Evolutionary conservation across 129 eudicot species (phyloP).

Genomic region (Dittrichia graveolens): DNA sequence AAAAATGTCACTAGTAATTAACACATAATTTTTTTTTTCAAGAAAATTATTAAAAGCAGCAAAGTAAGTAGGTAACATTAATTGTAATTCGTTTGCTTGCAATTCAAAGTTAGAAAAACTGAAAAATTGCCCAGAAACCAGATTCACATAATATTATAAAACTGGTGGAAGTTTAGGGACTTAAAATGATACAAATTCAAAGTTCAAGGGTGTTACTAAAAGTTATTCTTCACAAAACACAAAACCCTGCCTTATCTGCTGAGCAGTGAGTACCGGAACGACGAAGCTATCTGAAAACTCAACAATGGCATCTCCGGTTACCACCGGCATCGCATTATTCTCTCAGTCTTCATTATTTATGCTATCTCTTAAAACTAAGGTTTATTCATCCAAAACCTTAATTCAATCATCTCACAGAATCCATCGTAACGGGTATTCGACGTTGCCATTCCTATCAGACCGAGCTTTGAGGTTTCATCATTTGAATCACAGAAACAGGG

Average conservation of each 20-base stretch:
- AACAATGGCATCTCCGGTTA: conserved; percentile 34
- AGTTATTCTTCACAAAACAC: background rate
- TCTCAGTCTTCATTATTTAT: conserved; percentile 32
- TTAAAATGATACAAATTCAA: background rate
- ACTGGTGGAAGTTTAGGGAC: background rate
- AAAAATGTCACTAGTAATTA: no score
- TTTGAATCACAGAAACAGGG: background rate
- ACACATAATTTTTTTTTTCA: no score
- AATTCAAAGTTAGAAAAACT: no score
- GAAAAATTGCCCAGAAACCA: no score
- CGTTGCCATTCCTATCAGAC: conserved; percentile 25
- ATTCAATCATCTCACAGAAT: conserved; percentile 23
- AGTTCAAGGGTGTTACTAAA: conserved; percentile 3
- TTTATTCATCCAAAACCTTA: conserved; percentile 28
- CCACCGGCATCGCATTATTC: conserved; percentile 23
- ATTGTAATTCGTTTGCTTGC: no score
- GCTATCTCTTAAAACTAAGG: conserved; percentile 20
- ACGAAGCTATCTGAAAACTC: conserved; percentile 27
- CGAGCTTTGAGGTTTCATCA: conserved; percentile 28
- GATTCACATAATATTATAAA: background rate
- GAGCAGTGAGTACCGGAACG: background rate
- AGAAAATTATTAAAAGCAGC: no score
- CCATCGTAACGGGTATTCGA: background rate
- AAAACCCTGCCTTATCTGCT: conserved; percentile 26
- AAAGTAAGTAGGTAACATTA: no score